Percentiles rank a stretch among this genome's conserved stretches.
Conservation (phyloP, 2,329 filamentous ascomycete species). For the Rutstroemia sp. region DNA sequence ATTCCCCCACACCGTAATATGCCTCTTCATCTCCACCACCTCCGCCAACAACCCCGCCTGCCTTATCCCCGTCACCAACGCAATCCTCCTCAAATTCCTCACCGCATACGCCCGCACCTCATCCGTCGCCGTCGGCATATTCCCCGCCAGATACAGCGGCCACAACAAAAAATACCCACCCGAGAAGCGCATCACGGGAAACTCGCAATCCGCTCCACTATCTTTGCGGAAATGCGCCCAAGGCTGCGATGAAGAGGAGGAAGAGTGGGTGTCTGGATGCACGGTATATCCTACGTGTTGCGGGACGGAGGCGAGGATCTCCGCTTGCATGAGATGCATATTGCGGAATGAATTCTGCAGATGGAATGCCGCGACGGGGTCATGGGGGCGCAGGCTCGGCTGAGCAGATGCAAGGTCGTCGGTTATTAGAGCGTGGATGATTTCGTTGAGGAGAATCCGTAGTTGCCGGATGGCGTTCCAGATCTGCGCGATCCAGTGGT, state of each 20-base stretch:
- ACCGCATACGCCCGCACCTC: constrained; percentile 16
- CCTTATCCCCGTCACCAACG: constrained; percentile 19
- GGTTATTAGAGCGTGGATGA: constrained; percentile 17
- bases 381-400: constrained; percentile 12
- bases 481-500: constrained; percentile 24
- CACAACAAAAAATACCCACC: constrained; percentile 24
- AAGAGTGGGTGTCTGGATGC: not conserved
- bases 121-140: constrained; percentile 12
- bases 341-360: constrained; percentile 7
- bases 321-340: constrained; percentile 16
- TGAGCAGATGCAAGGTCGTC: not conserved
- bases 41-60: constrained; percentile 21
- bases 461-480: constrained; percentile 24
- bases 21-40: constrained; percentile 5
- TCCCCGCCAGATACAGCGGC: constrained; percentile 24
- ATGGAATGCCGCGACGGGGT: constrained; percentile 5
- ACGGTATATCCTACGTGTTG: constrained; percentile 13
- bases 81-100: constrained; percentile 19
- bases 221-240: not conserved
- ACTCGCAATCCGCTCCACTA: not conserved
- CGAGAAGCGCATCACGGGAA: constrained; percentile 9
- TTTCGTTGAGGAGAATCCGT: constrained; percentile 22
- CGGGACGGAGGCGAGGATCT: constrained; percentile 25
- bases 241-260: not conserved
- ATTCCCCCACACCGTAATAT: constrained; percentile 9